Evolutionary conservation across 495 filamentous ascomycete species (phyloP).

Genomic region (Amorphotheca resinae): DNA sequence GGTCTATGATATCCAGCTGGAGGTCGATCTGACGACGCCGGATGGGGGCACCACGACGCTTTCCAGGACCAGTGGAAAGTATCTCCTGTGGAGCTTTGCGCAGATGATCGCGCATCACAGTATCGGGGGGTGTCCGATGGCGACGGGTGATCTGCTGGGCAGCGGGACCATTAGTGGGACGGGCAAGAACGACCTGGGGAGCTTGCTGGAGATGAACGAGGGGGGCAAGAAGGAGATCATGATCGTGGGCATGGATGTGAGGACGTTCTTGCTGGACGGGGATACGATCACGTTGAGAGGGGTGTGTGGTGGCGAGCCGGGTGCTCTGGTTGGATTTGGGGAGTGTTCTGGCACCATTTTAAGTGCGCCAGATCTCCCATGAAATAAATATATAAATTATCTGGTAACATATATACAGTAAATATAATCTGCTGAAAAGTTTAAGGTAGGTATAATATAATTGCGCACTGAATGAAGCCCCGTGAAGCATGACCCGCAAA

Average conservation of each 20-base stretch:
- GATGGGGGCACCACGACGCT: constrained; percentile 55
- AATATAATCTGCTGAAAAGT: too few relatives aligned
- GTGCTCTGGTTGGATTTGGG: constrained; percentile 58
- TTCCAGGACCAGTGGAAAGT: constrained; percentile 46
- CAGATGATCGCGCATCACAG: constrained; percentile 94
- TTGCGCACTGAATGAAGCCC: too few relatives aligned
- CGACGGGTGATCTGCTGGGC: constrained; percentile 72
- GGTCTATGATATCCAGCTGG: constrained; percentile 63
- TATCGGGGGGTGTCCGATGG: constrained; percentile 71
- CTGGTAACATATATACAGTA: too few relatives aligned
- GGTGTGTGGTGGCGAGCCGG: constrained; percentile 43
- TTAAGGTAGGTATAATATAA: too few relatives aligned
- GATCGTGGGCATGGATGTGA: constrained; percentile 55
- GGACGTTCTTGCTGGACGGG: constrained; percentile 74
- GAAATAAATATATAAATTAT: too few relatives aligned
- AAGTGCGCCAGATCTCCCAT: constrained; percentile 28
- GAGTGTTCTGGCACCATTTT: constrained; percentile 44
- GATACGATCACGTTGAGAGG: constrained; percentile 67
- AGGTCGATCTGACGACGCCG: constrained; percentile 54
- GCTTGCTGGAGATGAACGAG: constrained; percentile 67
- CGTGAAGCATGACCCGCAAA: too few relatives aligned
- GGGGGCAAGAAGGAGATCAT: constrained; percentile 52
- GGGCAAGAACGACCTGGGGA: constrained; percentile 47
- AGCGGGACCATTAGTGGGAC: constrained; percentile 83
- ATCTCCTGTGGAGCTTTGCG: constrained; percentile 83